phyloP scores from a whole-genome alignment of 1,284 basidiomycete species.

The Xerocomus minutiporus region DNA sequence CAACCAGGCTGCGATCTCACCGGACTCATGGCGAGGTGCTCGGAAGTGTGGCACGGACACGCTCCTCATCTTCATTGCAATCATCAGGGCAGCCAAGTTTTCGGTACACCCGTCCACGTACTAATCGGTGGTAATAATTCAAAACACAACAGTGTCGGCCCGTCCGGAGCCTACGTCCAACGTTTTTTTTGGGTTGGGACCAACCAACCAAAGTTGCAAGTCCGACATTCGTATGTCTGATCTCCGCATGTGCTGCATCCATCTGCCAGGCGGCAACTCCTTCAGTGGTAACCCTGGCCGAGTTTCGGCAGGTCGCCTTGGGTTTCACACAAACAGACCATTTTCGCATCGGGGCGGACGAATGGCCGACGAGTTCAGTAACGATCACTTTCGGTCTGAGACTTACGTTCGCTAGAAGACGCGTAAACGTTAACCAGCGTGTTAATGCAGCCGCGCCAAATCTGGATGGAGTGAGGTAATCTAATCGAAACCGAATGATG shows the following conservation, averaged over 20 bases:
- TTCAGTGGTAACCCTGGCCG: neutral
- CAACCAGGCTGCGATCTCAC: neutral
- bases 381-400: neutral
- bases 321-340: neutral
- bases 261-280: neutral
- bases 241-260: neutral
- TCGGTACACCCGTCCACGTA: neutral
- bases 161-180: neutral
- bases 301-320: neutral
- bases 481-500: neutral
- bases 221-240: neutral
- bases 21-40: neutral
- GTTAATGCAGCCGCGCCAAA: neutral
- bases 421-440: conserved; percentile 5
- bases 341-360: conserved; percentile 1
- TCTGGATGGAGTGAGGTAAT: conserved; percentile 15
- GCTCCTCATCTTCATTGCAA: conserved; percentile 7
- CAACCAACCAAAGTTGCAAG: neutral
- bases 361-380: neutral
- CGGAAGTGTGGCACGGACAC: conserved; percentile 1
- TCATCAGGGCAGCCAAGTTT: conserved; percentile 1
- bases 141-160: neutral
- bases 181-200: neutral
- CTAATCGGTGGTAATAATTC: neutral
- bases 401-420: conserved; percentile 11